Evolutionary conservation across 306 rosid genomes (phyloP), one percentile per base, ranked within the genome.

Genomic region (Rubus idaeus): DNA sequence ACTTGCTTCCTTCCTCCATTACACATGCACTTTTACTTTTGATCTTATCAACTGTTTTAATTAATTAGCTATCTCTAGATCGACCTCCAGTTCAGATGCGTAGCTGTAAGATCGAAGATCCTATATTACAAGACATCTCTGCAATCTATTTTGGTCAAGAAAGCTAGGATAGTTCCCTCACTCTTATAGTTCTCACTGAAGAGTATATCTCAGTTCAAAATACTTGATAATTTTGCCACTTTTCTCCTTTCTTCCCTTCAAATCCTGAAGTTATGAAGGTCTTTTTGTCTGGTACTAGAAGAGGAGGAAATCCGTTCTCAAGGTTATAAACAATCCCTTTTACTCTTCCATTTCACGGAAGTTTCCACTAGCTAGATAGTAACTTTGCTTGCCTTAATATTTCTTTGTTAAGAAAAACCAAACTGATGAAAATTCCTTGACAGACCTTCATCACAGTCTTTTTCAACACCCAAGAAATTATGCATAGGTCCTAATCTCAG

Each of bases 141-240:
- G 10, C 17, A 52, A 69, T 56, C 49, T 45, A 45, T 42, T 49
- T 75, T 35, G 62, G 52, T 67, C 74, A 78, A 80, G 56, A 61
- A 30, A 55, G 39, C 21, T 40, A 35, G 41, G 39, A 79, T 50
- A 74, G 16, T 55, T 72, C 39, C 6, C 13, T 40, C 37, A 41
- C 45, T 63, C 20, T 42, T 44, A 26, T 74, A 35, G 66, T 51
- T 20, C 35, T 71, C 49, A 18, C 2, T 44, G 50, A 37, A 37
- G 39, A 40, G 64, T 53, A 40, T 53, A n/a, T 52, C 18, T 10
- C 47, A 71, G 41, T 10, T 71, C 62, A 70, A 69, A 46, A 42
- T 42, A 18, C 12, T 56, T 30, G 20, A 11, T 7, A 40, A 2
- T 64, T 64, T 64, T 11, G 6, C 6, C 7, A 64, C 10, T 17